Base-by-base conservation (phyloP, 768 basidiomycete species). In the Leccinum broughii region DNA sequence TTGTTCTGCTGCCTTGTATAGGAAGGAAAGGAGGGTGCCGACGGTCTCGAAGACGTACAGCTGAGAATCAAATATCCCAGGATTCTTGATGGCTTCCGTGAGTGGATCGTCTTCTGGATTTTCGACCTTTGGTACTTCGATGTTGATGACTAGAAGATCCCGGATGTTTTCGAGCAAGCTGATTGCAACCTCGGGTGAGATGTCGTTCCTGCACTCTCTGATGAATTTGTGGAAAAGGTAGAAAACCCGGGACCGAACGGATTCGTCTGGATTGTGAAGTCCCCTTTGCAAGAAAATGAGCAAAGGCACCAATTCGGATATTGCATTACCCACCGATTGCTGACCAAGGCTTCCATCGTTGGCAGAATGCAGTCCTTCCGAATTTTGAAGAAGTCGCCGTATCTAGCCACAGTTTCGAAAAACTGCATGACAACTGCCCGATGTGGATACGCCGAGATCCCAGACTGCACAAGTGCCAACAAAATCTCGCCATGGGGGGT, bases 371-470 rank as follows among this genome's bases (percentile, higher is more conserved):
- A 92, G 58, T 93, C 90, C 66, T 89, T 92, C 63, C 93, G 87
- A 24, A 95, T 87, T 74, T 92, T 94, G 86, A 98, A 98, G 73
- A 99, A 98, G 67, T 98, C 97, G 37, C 86, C 84, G 71, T 98
- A 99, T 52, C 97, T 85, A n/a, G 92, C 84, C 11, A 83, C 84
- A 5, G 92, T 90, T 75, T 99, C 97, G 64, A 98, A 98, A 74
- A 92, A 95, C 69, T 96, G 94, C 74, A 95, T 81, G 8, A 85
- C 80, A 20, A 98, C 95, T 13, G 87, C 81, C 32, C 87, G 86
- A 75, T 95, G 90, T 6, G 93, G 94, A 75, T 88, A 95, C 4
- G 82, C 79, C 14, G 88, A 86, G 56, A 98, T 86, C 35, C 90
- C 87, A 24, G 92, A 92, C 66, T 90, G 85, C 46, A 97, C 85